phyloP scores from a whole-genome alignment of 345 rosid species.

The Bruguiera sexangula region DNA sequence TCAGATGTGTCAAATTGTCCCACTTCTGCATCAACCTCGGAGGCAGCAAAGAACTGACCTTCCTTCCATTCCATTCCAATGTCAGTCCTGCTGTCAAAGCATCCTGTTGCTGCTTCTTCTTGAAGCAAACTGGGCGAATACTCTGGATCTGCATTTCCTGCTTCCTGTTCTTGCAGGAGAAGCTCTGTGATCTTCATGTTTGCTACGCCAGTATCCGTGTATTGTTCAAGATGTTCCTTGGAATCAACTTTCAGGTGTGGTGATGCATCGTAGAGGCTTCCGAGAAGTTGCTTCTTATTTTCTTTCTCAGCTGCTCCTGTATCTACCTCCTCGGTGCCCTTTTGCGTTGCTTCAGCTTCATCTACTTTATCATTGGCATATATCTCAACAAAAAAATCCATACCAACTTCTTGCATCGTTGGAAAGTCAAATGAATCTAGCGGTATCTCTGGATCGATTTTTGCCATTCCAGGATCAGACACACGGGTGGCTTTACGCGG shows the following conservation, averaged over 20 bases:
- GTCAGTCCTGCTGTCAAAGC: conserved; percentile 12
- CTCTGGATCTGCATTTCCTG: conserved; percentile 13
- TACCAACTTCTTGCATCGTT: conserved; percentile 15
- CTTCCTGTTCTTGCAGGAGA: conserved; percentile 11
- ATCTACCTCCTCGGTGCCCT: conserved; percentile 9
- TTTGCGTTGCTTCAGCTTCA: conserved; percentile 16
- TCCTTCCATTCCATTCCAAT: conserved; percentile 43
- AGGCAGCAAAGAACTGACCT: conserved; percentile 14
- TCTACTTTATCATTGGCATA: conserved; percentile 34
- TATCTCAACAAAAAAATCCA: conserved; percentile 43
- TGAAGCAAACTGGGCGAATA: conserved; percentile 5
- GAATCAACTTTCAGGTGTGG: conserved; percentile 37
- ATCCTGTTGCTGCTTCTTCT: conserved; percentile 16
- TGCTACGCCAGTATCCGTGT: background rate
- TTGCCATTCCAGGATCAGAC: conserved; percentile 10
- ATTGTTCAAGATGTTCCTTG: conserved; percentile 13
- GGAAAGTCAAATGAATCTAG: conserved; percentile 8
- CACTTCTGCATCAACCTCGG: conserved; percentile 24
- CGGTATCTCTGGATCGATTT: conserved; percentile 12
- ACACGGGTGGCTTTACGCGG: conserved; percentile 23
- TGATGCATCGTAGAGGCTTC: conserved; percentile 38
- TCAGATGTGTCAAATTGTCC: conserved; percentile 23
- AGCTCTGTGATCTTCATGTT: conserved; percentile 6
- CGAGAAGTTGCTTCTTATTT: conserved; percentile 28
- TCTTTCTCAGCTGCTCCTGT: conserved; percentile 13